These are phyloP conservation scores for Ustilago tritici DNA, from an alignment of 1,284 basidiomycete species.

Conservation along the genomic window DNA sequence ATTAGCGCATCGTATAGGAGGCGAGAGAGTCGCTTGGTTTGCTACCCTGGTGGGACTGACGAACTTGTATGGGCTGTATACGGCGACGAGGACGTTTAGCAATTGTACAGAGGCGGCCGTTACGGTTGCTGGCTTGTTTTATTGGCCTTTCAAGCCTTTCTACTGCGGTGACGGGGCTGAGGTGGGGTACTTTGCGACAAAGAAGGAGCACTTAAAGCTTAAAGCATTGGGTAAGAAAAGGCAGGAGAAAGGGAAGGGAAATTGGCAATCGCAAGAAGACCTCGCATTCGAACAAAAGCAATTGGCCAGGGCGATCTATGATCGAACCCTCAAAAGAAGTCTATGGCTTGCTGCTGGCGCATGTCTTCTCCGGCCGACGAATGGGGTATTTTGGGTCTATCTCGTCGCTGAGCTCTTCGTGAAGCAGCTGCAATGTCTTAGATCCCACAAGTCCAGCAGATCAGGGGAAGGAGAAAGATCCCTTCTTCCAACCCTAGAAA, in stretches of 20 bases:
- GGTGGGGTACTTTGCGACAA: conserved; percentile 9
- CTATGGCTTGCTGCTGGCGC: conserved; percentile 76
- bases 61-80: conserved; percentile 87
- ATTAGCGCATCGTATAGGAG: conserved; percentile 76
- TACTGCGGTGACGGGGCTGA: conserved; percentile 16
- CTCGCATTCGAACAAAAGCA: conserved; percentile 20
- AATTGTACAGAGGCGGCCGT: conserved; percentile 93
- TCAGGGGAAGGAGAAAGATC: conserved; percentile 5
- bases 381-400: conserved; percentile 84
- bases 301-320: conserved; percentile 18
- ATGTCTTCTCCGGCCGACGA: conserved; percentile 86
- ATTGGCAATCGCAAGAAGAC: conserved; percentile 14
- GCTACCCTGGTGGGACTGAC: conserved; percentile 79
- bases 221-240: conserved; percentile 2
- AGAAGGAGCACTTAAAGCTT: conserved; percentile 10
- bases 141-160: conserved; percentile 74
- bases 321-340: conserved; percentile 19
- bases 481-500: conserved; percentile 23
- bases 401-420: conserved; percentile 35
- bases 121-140: conserved; percentile 80
- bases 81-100: conserved; percentile 87
- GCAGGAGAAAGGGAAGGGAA: neutral
- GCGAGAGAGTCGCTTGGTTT: conserved; percentile 73
- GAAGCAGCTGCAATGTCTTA: conserved; percentile 15
- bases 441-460: neutral